Conservation (phyloP, 345 rosid genomes). For the Citrus glauca region DNA sequence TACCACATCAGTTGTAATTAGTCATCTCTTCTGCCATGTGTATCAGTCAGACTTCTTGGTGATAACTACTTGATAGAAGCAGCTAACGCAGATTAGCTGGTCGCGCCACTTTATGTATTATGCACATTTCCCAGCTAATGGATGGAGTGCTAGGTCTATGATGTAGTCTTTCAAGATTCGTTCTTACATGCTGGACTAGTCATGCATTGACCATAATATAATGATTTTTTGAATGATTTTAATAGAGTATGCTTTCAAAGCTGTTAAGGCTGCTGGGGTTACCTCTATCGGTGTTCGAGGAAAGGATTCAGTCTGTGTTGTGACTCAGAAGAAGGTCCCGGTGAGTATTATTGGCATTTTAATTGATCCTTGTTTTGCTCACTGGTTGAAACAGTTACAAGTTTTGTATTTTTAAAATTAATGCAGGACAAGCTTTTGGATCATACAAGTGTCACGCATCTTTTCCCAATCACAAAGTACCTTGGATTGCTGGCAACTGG, state of each 20-base stretch:
- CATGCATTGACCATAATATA: neutral
- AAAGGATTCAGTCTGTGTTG: constrained; percentile 91
- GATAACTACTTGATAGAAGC: neutral
- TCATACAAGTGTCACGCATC: constrained; percentile 88
- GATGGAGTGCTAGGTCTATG: neutral
- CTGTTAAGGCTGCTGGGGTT: constrained; percentile 91
- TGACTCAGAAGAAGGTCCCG: constrained; percentile 99
- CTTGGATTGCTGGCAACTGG: constrained; percentile 96
- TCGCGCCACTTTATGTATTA: neutral
- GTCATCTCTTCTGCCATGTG: neutral
- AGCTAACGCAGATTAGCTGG: neutral
- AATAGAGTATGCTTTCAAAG: constrained; percentile 94
- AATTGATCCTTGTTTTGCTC: neutral
- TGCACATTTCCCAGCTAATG: neutral
- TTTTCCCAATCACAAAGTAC: constrained; percentile 84
- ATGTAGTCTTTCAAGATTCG: neutral
- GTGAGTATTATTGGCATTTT: constrained; percentile 38
- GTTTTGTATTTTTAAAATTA: neutral
- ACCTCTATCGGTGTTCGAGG: constrained; percentile 97
- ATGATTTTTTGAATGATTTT: constrained; percentile 3
- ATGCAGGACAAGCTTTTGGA: constrained; percentile 98
- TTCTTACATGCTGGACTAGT: neutral
- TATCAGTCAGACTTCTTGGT: neutral
- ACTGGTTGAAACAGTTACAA: constrained; percentile 3
- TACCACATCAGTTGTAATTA: neutral